These are phyloP conservation scores for Fusarium sterilihyphosum DNA, from an alignment of 2,329 filamentous ascomycete species.

Conservation along the genomic window DNA sequence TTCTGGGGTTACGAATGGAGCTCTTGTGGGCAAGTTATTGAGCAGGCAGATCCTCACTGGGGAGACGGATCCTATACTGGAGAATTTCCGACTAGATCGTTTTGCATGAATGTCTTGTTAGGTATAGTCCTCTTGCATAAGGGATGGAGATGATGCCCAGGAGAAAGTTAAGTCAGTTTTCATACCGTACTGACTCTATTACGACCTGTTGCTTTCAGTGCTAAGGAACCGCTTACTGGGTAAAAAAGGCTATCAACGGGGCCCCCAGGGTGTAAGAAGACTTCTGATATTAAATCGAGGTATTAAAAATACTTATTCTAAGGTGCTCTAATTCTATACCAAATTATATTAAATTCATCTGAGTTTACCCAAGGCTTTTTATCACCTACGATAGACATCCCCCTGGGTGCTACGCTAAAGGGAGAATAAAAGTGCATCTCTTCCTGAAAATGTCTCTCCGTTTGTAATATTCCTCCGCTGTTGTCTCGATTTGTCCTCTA, in stretches of 20 bases:
- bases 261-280: too few relatives aligned
- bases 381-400: too few relatives aligned
- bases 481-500: background rate
- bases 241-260: background rate
- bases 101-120: background rate
- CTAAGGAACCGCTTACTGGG: background rate
- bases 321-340: too few relatives aligned
- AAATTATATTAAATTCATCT: too few relatives aligned
- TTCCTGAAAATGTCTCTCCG: background rate
- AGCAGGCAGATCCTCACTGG: background rate
- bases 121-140: background rate
- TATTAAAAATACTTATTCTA: too few relatives aligned
- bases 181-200: too few relatives aligned
- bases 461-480: background rate
- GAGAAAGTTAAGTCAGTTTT: background rate
- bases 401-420: background rate
- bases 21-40: conserved; percentile 14
- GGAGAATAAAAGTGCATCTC: background rate
- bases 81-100: background rate
- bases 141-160: background rate
- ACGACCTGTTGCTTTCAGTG: background rate
- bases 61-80: background rate
- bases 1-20: conserved; percentile 22
- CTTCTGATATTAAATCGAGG: too few relatives aligned
- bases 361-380: too few relatives aligned